Conservation (phyloP, 768 basidiomycete species). For the Chiua virens region DNA sequence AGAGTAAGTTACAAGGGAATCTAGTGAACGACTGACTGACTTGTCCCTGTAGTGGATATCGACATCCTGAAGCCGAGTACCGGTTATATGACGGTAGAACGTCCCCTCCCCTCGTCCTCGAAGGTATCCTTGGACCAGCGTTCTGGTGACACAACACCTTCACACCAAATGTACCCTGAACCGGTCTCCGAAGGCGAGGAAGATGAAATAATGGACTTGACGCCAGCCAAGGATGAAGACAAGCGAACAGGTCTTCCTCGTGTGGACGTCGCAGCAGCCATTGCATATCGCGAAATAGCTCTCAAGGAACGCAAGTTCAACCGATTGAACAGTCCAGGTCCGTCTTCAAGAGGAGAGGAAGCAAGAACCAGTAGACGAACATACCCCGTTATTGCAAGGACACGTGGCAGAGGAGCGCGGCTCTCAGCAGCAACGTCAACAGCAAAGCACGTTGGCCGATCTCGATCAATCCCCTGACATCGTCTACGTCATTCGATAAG, state of each 20-base stretch:
- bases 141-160: conserved; percentile 44
- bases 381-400: conserved; percentile 38
- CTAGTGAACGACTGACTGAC: not conserved
- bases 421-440: conserved; percentile 6
- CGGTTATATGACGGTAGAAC: conserved; percentile 73
- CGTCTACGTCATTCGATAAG: conserved; percentile 81
- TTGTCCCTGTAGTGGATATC: conserved; percentile 68
- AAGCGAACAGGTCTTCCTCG: conserved; percentile 75
- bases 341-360: conserved; percentile 22
- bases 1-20: conserved; percentile 54
- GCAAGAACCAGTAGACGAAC: conserved; percentile 33
- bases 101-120: conserved; percentile 55
- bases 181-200: conserved; percentile 96
- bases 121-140: conserved; percentile 45
- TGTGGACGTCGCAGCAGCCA: conserved; percentile 77
- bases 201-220: conserved; percentile 69
- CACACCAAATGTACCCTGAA: conserved; percentile 62
- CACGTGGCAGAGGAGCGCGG: conserved; percentile 22
- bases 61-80: conserved; percentile 94
- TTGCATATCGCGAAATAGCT: conserved; percentile 82
- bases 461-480: conserved; percentile 87
- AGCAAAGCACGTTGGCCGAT: conserved; percentile 41
- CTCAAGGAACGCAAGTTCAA: conserved; percentile 48
- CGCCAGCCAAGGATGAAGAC: conserved; percentile 78
- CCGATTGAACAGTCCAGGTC: conserved; percentile 5